Conservation (phyloP, 495 filamentous ascomycete genomes). For the Aspergillus steynii region DNA sequence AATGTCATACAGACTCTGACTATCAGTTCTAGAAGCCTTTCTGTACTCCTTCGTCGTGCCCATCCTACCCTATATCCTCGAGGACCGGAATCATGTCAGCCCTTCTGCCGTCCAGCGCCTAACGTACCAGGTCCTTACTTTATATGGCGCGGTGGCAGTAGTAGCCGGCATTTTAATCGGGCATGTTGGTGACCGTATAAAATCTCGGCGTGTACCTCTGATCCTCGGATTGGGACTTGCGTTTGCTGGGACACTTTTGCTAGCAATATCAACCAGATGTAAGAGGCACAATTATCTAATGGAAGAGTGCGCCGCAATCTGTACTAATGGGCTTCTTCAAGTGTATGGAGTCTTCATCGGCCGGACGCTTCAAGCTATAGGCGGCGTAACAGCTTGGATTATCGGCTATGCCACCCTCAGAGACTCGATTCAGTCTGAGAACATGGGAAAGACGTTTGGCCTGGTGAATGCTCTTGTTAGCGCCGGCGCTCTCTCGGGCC, state of each 20-base stretch:
- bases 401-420: slow-evolving; percentile 31
- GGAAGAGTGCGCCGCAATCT: neutral
- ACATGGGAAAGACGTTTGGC: slow-evolving; percentile 31
- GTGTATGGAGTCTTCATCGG: slow-evolving; percentile 28
- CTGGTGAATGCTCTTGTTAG: slow-evolving; percentile 17
- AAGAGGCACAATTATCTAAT: slow-evolving; percentile 2
- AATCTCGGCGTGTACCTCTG: slow-evolving; percentile 20
- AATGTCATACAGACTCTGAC: neutral
- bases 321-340: slow-evolving; percentile 9
- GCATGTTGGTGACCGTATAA: slow-evolving; percentile 21
- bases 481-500: slow-evolving; percentile 25
- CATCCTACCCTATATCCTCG: slow-evolving; percentile 26
- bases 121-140: slow-evolving; percentile 18
- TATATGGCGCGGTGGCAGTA: slow-evolving; percentile 23
- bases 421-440: slow-evolving; percentile 26
- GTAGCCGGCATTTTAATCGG: slow-evolving; percentile 21
- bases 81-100: slow-evolving; percentile 20
- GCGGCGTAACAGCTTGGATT: slow-evolving; percentile 29
- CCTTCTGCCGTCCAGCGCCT: slow-evolving; percentile 21
- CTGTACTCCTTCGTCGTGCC: slow-evolving; percentile 30
- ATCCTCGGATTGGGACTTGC: slow-evolving; percentile 17
- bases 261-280: slow-evolving; percentile 21
- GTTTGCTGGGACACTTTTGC: slow-evolving; percentile 19
- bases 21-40: slow-evolving; percentile 22
- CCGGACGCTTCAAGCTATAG: slow-evolving; percentile 31